A percentile compares a stretch with the other conserved stretches of the same genome.
Evolutionary conservation across 345 rosid species (phyloP).

Genomic region (Rhizophora mangle): DNA sequence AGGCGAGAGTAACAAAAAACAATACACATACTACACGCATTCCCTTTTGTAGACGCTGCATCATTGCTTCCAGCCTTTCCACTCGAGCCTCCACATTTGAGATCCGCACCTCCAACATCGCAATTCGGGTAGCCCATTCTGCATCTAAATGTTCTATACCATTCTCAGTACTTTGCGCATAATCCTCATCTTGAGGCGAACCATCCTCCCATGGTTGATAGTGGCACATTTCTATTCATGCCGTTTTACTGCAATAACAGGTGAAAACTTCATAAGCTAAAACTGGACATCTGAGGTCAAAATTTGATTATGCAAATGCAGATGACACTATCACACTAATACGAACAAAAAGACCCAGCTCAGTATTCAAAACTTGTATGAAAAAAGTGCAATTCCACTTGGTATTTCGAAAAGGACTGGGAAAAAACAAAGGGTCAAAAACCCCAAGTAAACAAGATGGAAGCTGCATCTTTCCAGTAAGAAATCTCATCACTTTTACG

Average conservation of each 20-base stretch:
- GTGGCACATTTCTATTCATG: constrained; percentile 26
- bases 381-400: too few relatives aligned
- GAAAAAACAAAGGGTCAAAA: too few relatives aligned
- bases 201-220: constrained; percentile 33
- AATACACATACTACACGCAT: constrained; percentile 10
- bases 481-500: too few relatives aligned
- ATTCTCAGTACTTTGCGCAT: constrained; percentile 1
- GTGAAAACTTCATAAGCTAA: neutral
- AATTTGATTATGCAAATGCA: too few relatives aligned
- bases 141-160: neutral
- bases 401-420: too few relatives aligned
- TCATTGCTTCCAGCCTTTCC: constrained; percentile 22
- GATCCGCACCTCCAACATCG: constrained; percentile 21
- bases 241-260: constrained; percentile 12
- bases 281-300: neutral
- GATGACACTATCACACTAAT: too few relatives aligned
- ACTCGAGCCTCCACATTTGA: constrained; percentile 25
- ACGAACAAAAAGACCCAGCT: too few relatives aligned
- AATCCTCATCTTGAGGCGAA: constrained; percentile 17
- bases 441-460: too few relatives aligned
- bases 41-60: constrained; percentile 17
- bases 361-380: too few relatives aligned
- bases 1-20: constrained; percentile 19
- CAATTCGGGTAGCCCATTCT: constrained; percentile 21
- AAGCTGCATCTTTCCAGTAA: too few relatives aligned